Percentiles rank a stretch among this genome's conserved stretches.
phyloP scores from a whole-genome alignment of 2,329 filamentous ascomycete species.

The Apiospora rasikravindrae region DNA sequence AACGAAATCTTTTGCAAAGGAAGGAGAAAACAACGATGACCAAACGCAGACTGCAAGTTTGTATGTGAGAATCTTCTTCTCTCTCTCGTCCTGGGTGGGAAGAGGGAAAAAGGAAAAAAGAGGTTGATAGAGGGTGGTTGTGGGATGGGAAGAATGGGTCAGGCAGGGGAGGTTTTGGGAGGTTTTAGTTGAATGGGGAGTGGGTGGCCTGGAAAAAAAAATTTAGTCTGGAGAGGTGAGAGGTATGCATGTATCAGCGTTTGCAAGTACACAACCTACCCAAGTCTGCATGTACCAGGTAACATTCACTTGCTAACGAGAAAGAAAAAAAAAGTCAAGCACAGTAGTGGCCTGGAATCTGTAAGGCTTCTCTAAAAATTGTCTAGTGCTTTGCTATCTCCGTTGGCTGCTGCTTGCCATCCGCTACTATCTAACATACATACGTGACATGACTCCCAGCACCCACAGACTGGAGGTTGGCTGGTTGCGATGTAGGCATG shows the following conservation, averaged over 20 bases:
- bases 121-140: constrained; percentile 21
- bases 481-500: neutral
- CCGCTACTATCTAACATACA: constrained; percentile 10
- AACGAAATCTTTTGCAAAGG: constrained; percentile 50
- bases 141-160: constrained; percentile 27
- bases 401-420: neutral
- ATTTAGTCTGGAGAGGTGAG: neutral
- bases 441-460: constrained; percentile 14
- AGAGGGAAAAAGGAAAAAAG: constrained; percentile 29
- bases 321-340: neutral
- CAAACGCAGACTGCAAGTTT: constrained; percentile 36
- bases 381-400: constrained; percentile 6
- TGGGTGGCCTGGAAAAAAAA: constrained; percentile 17
- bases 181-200: constrained; percentile 16
- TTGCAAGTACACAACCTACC: constrained; percentile 4
- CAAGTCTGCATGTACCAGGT: neutral
- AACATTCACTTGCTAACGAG: neutral
- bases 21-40: constrained; percentile 44
- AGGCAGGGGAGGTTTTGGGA: constrained; percentile 15
- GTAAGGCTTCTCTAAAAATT: neutral
- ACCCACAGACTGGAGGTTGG: neutral
- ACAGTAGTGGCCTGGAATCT: neutral
- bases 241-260: neutral
- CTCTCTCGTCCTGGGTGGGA: constrained; percentile 23
- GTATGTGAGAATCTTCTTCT: constrained; percentile 31